Percentiles rank a stretch among this genome's conserved stretches.
phyloP scores from a whole-genome alignment of 1,139 yeast genomes.

The Pneumocystis oryctolagi region DNA sequence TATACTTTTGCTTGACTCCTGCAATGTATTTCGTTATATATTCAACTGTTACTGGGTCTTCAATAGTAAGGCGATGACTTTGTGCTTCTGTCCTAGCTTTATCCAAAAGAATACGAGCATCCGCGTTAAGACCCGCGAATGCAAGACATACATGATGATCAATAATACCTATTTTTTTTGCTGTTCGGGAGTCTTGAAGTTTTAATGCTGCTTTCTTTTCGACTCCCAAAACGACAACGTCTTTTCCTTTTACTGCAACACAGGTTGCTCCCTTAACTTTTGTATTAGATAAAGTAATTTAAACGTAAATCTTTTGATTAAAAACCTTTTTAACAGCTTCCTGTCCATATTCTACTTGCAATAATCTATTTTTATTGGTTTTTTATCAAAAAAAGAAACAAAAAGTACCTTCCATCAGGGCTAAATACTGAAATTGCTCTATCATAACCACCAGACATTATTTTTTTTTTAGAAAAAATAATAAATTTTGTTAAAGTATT shows the following conservation, averaged over 20 bases:
- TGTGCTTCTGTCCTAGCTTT: conserved; percentile 95
- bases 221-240: conserved; percentile 84
- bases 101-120: conserved; percentile 86
- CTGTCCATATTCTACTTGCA: conserved; percentile 81
- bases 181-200: conserved; percentile 92
- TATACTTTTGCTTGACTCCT: conserved; percentile 90
- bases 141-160: conserved; percentile 86
- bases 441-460: conserved; percentile 90
- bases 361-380: conserved; percentile 1
- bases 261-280: conserved; percentile 21
- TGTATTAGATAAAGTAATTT: neutral
- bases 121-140: conserved; percentile 96
- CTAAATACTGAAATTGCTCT: conserved; percentile 86
- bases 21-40: conserved; percentile 89
- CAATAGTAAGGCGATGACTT: conserved; percentile 83
- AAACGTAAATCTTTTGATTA: conserved; percentile 38
- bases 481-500: conserved; percentile 1
- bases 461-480: neutral
- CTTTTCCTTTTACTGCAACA: conserved; percentile 78
- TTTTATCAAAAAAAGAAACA: conserved; percentile 33
- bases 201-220: conserved; percentile 91
- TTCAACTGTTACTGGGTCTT: conserved; percentile 85
- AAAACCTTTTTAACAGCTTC: conserved; percentile 99
- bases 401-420: conserved; percentile 96
- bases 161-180: conserved; percentile 79